These are phyloP conservation scores for Avicennia marina DNA, from an alignment of 257 asterid species.

Conservation along the genomic window DNA sequence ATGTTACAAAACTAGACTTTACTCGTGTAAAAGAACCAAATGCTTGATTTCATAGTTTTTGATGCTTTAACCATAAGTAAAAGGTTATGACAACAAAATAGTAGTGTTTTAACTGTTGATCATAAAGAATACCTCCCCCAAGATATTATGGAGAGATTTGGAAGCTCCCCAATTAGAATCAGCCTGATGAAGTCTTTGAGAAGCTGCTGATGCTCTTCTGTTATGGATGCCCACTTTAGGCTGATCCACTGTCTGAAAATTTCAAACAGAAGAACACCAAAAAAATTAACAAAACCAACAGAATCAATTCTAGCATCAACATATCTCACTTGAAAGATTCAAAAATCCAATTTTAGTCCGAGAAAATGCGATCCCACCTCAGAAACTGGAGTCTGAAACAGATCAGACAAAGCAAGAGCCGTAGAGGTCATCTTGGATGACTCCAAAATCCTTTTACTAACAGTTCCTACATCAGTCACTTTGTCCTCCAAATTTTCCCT, in stretches of 20 bases:
- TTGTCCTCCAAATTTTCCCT: conserved; percentile 37
- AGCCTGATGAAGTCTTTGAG: conserved; percentile 50
- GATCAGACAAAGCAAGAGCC: conserved; percentile 54
- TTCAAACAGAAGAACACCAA: conserved; percentile 5
- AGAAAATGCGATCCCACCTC: conserved; percentile 54
- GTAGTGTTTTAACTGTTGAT: background rate
- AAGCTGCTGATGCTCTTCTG: conserved; percentile 65
- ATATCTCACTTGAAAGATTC: background rate
- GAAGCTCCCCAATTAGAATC: conserved; percentile 35
- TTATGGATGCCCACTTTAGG: conserved; percentile 44
- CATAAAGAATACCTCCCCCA: conserved; percentile 53
- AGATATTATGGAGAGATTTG: conserved; percentile 40
- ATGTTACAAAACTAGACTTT: no score
- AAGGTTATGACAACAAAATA: no score
- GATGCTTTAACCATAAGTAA: background rate
- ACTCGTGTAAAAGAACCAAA: no score
- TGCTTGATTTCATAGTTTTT: no score
- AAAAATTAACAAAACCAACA: conserved; percentile 13
- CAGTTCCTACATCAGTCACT: conserved; percentile 37
- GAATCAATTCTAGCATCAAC: conserved; percentile 9
- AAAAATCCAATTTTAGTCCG: conserved; percentile 2
- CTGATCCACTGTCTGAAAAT: conserved; percentile 66
- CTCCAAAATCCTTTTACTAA: conserved; percentile 34
- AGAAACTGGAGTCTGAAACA: conserved; percentile 47
- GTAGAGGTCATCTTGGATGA: conserved; percentile 41